phyloP scores from a whole-genome alignment of 768 basidiomycete species.

The Agrocybe pediades region DNA sequence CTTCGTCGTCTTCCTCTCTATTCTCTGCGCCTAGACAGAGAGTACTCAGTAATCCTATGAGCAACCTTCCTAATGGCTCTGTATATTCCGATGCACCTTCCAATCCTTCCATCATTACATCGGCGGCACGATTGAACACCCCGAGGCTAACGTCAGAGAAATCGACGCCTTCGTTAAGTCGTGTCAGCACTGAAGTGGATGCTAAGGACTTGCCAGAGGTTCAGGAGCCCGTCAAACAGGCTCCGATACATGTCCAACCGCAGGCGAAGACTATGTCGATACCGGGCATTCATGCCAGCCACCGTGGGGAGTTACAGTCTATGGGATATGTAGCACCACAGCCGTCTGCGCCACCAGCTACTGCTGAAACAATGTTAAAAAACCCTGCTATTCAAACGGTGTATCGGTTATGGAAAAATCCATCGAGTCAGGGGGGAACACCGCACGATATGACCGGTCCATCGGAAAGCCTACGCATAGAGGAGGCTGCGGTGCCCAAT shows the following conservation, averaged over 20 bases:
- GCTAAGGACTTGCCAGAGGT: constrained; percentile 24
- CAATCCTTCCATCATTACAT: constrained; percentile 18
- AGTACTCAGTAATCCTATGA: constrained; percentile 20
- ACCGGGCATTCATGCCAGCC: constrained; percentile 83
- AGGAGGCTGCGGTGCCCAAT: background rate
- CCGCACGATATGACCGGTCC: background rate
- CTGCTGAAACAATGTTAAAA: constrained; percentile 41
- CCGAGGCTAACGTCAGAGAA: constrained; percentile 26
- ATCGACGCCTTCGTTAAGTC: constrained; percentile 37
- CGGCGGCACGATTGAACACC: constrained; percentile 21
- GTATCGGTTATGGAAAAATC: constrained; percentile 71
- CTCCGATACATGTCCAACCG: constrained; percentile 75
- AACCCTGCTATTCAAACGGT: constrained; percentile 65
- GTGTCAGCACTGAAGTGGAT: constrained; percentile 32
- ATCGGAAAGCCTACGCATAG: constrained; percentile 1
- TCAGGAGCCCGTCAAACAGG: constrained; percentile 27
- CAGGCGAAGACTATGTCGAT: constrained; percentile 83
- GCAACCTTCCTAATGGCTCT: constrained; percentile 15
- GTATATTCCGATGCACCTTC: constrained; percentile 19
- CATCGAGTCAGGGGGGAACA: constrained; percentile 10
- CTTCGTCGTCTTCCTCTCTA: constrained; percentile 14
- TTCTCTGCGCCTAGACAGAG: constrained; percentile 9
- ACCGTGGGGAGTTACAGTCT: constrained; percentile 84
- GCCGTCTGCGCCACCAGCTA: constrained; percentile 27
- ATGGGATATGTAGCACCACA: constrained; percentile 72